phyloP scores from a whole-genome alignment of 441 rosid species.

The Erodium trifolium region DNA sequence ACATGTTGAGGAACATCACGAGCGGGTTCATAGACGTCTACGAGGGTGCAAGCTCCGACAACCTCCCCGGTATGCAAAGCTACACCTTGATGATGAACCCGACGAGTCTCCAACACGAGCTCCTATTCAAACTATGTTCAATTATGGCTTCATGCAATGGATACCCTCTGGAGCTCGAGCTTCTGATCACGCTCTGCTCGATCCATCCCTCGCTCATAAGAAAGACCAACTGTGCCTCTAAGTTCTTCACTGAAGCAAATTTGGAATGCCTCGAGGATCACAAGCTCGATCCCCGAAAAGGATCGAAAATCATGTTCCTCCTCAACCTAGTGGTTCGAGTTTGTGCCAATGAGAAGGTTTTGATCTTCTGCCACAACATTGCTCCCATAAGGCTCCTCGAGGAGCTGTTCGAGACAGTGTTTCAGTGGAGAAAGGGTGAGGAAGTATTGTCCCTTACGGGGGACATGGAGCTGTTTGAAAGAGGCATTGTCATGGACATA shows the following conservation, averaged over 20 bases:
- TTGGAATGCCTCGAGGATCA: slow-evolving; percentile 42
- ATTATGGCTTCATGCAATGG: slow-evolving; percentile 51
- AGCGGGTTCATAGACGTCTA: slow-evolving; percentile 70
- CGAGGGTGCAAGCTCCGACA: slow-evolving; percentile 57
- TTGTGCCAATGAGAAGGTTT: slow-evolving; percentile 62
- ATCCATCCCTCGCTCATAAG: slow-evolving; percentile 83
- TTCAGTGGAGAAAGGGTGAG: slow-evolving; percentile 64
- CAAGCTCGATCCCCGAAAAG: slow-evolving; percentile 51
- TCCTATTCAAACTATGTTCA: slow-evolving; percentile 49
- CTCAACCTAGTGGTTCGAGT: slow-evolving; percentile 69
- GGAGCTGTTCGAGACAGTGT: slow-evolving; percentile 60
- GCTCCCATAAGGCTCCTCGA: slow-evolving; percentile 68
- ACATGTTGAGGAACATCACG: slow-evolving; percentile 68
- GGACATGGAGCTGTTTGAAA: slow-evolving; percentile 77
- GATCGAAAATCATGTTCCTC: slow-evolving; percentile 92
- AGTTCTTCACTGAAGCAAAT: slow-evolving; percentile 45
- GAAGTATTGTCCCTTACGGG: slow-evolving; percentile 77
- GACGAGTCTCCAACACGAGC: slow-evolving; percentile 54
- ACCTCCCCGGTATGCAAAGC: slow-evolving; percentile 84
- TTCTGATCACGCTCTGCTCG: slow-evolving; percentile 75
- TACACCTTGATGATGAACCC: slow-evolving; percentile 89
- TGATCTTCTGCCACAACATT: slow-evolving; percentile 91
- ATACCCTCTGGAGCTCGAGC: slow-evolving; percentile 74
- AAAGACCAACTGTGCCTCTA: slow-evolving; percentile 53
- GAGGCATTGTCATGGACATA: slow-evolving; percentile 74